Evolutionary conservation across 176 grass and related monocot species (phyloP), one percentile per base, ranked within the genome.

Genomic region (Leersia perrieri): DNA sequence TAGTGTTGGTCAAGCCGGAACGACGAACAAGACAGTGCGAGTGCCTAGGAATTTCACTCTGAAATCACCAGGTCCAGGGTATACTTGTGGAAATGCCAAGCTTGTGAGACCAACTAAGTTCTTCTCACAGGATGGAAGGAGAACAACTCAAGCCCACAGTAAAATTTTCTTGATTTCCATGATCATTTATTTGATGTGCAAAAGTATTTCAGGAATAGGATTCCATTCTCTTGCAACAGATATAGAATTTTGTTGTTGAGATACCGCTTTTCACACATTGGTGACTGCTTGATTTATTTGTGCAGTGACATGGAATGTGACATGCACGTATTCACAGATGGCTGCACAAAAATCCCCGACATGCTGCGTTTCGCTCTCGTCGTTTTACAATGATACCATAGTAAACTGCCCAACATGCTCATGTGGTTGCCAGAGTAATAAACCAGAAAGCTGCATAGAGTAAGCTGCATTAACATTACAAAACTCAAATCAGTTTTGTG

Each of bases 321-420:
- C 90, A 14, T 97, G 94, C 32, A 91, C 86, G 13, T 97, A 97
- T 62, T 97, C 94, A 0, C 94, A 97, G 69, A 87, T 93, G 14
- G 44, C 85, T 0, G 86, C 88, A 5, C 88, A 90, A 11, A 89
- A 80, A 68, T 72, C 83, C 77, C 94, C 94, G 8, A 80, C 90
- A 42, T 97, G 94, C 47, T 97, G 94, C 35, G 90, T 97, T 3
- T 93, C 77, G 22, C 80, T 97, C 36, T 97, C 94, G 1, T 97
- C 94, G 3, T 97, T 97, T 68, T 97, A 97, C 68, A 97, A 97
- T 29, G 83, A 89, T 30, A 97, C 88, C 12, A 97, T 97, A 57
- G 83, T 97, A 1, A 82, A 73, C 34, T 97, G 94, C 68, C 86
- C 91, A 1, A 87, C 88, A 78, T 97, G 94, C 68, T 88, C 90